Evolutionary conservation across 768 basidiomycete species (phyloP).

Genomic region (Phlegmacium glaucopus): DNA sequence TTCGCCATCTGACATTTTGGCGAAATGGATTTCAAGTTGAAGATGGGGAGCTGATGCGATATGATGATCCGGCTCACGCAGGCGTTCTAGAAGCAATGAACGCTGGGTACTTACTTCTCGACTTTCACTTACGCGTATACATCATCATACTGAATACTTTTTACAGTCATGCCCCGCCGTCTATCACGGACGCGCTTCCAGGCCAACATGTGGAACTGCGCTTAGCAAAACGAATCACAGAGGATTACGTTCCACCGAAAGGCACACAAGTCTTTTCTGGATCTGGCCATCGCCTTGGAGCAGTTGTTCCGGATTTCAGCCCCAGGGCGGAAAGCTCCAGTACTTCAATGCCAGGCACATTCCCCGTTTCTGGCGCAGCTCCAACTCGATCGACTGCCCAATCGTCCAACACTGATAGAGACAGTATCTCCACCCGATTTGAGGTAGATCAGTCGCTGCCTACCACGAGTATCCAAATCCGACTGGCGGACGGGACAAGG

Average conservation of each 20-base stretch:
- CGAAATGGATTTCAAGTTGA: slow-evolving; percentile 89
- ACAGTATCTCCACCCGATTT: slow-evolving; percentile 52
- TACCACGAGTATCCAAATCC: slow-evolving; percentile 85
- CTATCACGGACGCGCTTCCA: slow-evolving; percentile 65
- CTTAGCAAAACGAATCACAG: slow-evolving; percentile 63
- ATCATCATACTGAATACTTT: slow-evolving; percentile 1
- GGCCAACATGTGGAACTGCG: slow-evolving; percentile 86
- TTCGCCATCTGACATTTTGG: slow-evolving; percentile 88
- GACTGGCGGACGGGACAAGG: slow-evolving; percentile 87
- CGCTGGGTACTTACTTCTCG: slow-evolving; percentile 49
- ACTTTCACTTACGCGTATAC: background rate
- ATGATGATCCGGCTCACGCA: slow-evolving; percentile 74
- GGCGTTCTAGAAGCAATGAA: slow-evolving; percentile 74
- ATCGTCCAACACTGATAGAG: slow-evolving; percentile 20
- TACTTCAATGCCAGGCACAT: slow-evolving; percentile 56
- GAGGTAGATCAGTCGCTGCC: slow-evolving; percentile 82
- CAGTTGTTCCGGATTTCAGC: slow-evolving; percentile 54
- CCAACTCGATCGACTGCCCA: slow-evolving; percentile 14
- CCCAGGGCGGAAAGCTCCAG: slow-evolving; percentile 5
- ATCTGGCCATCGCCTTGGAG: slow-evolving; percentile 77
- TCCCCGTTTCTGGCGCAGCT: slow-evolving; percentile 36
- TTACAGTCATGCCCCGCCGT: slow-evolving; percentile 71
- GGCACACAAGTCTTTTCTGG: slow-evolving; percentile 61
- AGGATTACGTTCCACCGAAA: slow-evolving; percentile 66
- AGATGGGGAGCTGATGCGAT: slow-evolving; percentile 80